Conservation (phyloP, 106 monocot species). For the Dendrobium huoshanense region DNA sequence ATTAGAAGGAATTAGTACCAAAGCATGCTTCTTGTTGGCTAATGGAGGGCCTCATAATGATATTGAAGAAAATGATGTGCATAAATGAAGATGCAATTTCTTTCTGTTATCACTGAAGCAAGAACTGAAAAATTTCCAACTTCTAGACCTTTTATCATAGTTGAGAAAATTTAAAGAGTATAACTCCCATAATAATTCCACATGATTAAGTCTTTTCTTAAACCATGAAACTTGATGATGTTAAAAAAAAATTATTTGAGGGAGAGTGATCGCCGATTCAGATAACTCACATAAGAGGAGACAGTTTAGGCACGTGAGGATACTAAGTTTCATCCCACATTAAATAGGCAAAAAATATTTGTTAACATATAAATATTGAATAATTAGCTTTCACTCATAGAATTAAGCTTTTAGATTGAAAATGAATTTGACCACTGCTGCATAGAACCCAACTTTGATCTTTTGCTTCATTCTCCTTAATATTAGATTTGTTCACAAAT, state of each 20-base stretch:
- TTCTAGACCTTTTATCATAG: background rate
- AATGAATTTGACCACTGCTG: background rate
- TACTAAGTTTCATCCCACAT: background rate
- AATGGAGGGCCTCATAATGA: no score
- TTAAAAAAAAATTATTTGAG: background rate
- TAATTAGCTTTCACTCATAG: background rate
- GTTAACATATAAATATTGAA: background rate
- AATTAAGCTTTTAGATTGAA: background rate
- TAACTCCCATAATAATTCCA: background rate
- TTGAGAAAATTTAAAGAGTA: background rate
- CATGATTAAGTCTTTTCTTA: background rate
- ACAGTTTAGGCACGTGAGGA: background rate
- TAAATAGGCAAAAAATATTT: background rate
- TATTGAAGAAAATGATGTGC: no score
- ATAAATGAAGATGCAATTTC: no score
- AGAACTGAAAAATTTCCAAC: background rate
- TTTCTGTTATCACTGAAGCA: no score
- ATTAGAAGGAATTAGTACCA: no score
- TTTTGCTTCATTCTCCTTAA: background rate
- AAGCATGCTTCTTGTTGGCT: no score
- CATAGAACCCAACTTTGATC: background rate
- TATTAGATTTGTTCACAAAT: background rate
- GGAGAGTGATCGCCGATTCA: background rate
- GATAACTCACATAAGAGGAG: background rate
- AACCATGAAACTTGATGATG: background rate